phyloP scores from a whole-genome alignment of 495 filamentous ascomycete species.

The Aspergillus mulundensis region DNA sequence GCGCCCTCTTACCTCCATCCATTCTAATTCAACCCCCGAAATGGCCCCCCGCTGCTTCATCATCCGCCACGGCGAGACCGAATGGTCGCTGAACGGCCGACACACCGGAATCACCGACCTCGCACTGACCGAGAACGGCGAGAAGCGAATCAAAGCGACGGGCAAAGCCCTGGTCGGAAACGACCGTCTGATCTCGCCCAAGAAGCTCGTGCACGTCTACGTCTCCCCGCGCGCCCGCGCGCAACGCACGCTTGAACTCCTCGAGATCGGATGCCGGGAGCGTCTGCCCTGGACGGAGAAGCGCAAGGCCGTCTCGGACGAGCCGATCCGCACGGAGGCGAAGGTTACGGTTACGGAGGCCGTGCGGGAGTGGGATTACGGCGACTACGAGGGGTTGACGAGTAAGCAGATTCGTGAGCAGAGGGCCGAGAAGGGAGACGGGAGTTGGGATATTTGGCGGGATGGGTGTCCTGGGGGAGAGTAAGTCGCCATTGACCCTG shows the following conservation, averaged over 20 bases:
- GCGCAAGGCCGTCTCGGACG: conserved; percentile 31
- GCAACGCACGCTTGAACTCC: conserved; percentile 80
- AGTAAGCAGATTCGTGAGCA: conserved; percentile 61
- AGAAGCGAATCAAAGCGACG: conserved; percentile 77
- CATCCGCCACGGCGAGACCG: conserved; percentile 90
- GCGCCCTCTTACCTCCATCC: too few relatives aligned
- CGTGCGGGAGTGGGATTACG: conserved; percentile 94
- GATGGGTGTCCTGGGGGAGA: conserved; percentile 73
- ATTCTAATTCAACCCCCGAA: background rate
- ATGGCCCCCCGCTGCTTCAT: conserved; percentile 85
- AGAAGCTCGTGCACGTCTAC: conserved; percentile 72
- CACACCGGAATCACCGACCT: conserved; percentile 89
- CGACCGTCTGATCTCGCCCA: conserved; percentile 81
- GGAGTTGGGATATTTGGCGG: conserved; percentile 75
- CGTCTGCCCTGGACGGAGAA: conserved; percentile 50
- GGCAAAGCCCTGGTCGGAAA: conserved; percentile 78
- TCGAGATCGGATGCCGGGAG: conserved; percentile 56
- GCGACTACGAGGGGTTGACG: conserved; percentile 89
- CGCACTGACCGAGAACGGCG: conserved; percentile 79
- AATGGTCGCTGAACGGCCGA: conserved; percentile 91
- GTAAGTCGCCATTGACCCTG: conserved; percentile 30
- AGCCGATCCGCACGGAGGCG: conserved; percentile 47
- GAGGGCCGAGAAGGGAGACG: conserved; percentile 37
- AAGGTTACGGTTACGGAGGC: conserved; percentile 67
- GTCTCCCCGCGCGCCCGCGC: conserved; percentile 86